Conservation (phyloP, 306 rosid species). For the Alnus rubra region DNA sequence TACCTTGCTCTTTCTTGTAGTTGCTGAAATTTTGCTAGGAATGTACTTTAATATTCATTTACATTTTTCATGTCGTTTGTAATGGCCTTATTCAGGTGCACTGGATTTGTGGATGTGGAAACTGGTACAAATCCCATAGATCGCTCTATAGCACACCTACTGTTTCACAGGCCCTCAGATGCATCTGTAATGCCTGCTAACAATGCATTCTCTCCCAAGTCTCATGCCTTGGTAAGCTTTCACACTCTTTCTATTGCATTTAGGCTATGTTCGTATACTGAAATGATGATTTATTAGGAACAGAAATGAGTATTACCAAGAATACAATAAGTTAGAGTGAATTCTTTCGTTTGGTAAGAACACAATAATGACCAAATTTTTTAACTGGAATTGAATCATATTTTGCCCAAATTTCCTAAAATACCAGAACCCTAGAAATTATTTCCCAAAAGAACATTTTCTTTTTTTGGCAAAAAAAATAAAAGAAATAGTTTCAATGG, state of each 20-base stretch:
- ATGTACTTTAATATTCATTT: constrained; percentile 3
- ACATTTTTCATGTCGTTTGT: constrained; percentile 27
- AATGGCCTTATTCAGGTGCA: constrained; percentile 48
- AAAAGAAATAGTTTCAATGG: too few species aligned
- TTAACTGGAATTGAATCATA: too few species aligned
- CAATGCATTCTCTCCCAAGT: constrained; percentile 31
- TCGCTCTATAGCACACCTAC: constrained; percentile 82
- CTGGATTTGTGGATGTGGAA: constrained; percentile 66
- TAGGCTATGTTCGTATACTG: background rate
- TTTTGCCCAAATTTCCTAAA: too few species aligned
- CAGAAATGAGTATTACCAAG: too few species aligned
- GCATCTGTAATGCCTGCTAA: constrained; percentile 41
- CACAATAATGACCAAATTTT: too few species aligned
- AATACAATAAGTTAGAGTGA: too few species aligned
- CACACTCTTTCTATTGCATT: background rate
- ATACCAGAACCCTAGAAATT: too few species aligned
- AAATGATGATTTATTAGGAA: too few species aligned
- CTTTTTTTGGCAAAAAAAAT: too few species aligned
- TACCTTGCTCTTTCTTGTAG: background rate
- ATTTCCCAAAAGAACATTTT: too few species aligned
- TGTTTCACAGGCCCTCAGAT: constrained; percentile 77
- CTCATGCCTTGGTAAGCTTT: constrained; percentile 52
- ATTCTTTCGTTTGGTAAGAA: too few species aligned
- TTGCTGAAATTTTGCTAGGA: background rate
- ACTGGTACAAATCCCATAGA: constrained; percentile 85